Percentiles rank a stretch among this genome's conserved stretches.
Evolutionary conservation across 257 asterid species (phyloP).

Genomic region (Nicotiana noctiflora): DNA sequence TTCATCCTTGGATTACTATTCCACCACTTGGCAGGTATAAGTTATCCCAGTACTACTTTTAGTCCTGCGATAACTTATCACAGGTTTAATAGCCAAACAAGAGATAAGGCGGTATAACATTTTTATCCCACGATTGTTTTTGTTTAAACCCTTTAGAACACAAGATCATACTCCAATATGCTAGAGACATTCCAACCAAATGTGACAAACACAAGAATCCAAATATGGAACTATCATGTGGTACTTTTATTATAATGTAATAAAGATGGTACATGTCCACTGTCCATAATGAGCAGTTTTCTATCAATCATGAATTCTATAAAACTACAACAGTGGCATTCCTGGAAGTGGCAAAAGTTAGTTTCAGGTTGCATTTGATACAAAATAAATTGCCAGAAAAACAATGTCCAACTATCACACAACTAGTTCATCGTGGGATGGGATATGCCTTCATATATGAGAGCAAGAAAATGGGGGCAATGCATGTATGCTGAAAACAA

Average conservation of each 20-base stretch:
- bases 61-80: too few species aligned
- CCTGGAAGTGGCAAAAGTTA: slow-evolving; percentile 31
- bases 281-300: not conserved
- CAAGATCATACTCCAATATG: not conserved
- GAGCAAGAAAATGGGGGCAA: slow-evolving; percentile 11
- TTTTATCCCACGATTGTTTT: too few species aligned
- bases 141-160: not conserved
- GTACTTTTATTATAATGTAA: not conserved
- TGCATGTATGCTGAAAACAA: slow-evolving; percentile 20
- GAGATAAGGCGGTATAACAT: too few species aligned
- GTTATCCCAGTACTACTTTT: too few species aligned
- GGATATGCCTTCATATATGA: slow-evolving; percentile 25
- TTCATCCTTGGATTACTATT: too few species aligned
- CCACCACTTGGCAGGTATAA: too few species aligned
- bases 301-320: slow-evolving; percentile 4
- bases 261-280: not conserved
- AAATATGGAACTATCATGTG: not conserved
- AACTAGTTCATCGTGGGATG: slow-evolving; percentile 28
- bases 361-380: slow-evolving; percentile 22
- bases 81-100: too few species aligned
- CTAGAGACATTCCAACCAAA: not conserved
- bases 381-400: slow-evolving; percentile 19
- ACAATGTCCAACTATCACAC: slow-evolving; percentile 19
- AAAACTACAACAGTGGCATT: slow-evolving; percentile 42
- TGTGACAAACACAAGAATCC: not conserved